Base-by-base conservation (phyloP, 495 filamentous ascomycete genomes). In the Lichenothelia convexa region DNA sequence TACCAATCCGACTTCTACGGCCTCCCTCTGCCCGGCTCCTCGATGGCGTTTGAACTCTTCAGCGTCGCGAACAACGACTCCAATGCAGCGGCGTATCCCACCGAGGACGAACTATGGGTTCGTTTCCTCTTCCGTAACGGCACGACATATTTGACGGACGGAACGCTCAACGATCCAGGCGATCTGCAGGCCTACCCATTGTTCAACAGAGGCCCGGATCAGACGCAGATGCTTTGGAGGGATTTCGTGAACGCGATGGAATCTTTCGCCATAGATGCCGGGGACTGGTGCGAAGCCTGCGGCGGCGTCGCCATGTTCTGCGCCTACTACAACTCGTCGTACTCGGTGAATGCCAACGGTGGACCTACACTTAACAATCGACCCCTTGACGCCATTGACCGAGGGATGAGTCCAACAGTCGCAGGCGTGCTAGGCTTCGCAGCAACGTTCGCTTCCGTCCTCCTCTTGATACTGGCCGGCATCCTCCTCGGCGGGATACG, bases 71-170 rank as follows among this genome's bases (percentile, higher is more conserved):
- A 40, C 12, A 32, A 18, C 43, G 19, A 37, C 29, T 15, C 34
- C 12, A 8, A 34, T 11, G 35, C 32, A 17, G 22, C 30, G 21
- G 42, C 41, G 47, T 80, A 67, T 36, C 77, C 78, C 0, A 46
- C 45, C 27, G 38, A 54, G 11, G 56, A 65, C 18, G 62, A 80
- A 26, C 65, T 89, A 34, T 71, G 59, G 43, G 73, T 92, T n/a
- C 73, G 80, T 26, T 84, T 87, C 58, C 60, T 75, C 16, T 71
- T 85, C 56, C 67, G 70, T 39, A 92, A 92, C 50, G 78, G 78
- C 33, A 40, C 47, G 6, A n/a, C n/a, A n/a, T n/a, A n/a, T n/a
- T n/a, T n/a, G n/a, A n/a, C n/a, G n/a, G n/a, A n/a, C n/a, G n/a
- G n/a, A n/a, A 49, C 44, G 3, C 35, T 36, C 1, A 62, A 67